phyloP scores from a whole-genome alignment of 257 asterid species.

The Solanum lignicaule region DNA sequence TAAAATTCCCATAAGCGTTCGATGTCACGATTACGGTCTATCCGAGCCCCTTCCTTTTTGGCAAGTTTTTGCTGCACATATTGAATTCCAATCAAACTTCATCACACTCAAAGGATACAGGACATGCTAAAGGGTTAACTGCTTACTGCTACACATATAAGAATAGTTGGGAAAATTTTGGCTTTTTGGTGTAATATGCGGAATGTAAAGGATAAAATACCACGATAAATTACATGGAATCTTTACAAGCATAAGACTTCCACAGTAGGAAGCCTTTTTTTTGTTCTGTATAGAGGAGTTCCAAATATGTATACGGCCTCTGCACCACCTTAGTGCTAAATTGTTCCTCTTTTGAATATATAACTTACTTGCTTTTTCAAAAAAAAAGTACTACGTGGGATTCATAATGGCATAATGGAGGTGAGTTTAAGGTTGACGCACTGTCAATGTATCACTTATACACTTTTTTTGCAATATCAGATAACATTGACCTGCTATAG shows the following conservation, averaged over 20 bases:
- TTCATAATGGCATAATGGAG: no score
- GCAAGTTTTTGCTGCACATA: conserved; percentile 89
- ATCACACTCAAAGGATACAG: background rate
- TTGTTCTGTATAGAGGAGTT: background rate
- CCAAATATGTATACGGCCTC: background rate
- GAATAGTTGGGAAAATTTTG: background rate
- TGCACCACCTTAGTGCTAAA: background rate
- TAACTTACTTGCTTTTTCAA: background rate
- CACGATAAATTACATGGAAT: background rate
- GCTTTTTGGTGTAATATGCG: background rate
- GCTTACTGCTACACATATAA: background rate
- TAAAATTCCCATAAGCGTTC: conserved; percentile 88
- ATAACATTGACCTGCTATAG: no score
- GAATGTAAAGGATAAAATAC: background rate
- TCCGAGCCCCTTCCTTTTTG: conserved; percentile 67
- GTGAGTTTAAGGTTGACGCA: no score
- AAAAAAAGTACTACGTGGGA: background rate
- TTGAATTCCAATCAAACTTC: background rate
- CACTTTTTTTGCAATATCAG: no score
- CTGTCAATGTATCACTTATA: no score
- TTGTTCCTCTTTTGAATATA: background rate
- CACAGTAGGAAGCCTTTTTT: background rate
- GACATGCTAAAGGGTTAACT: background rate
- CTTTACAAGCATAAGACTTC: background rate
- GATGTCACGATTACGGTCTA: conserved; percentile 81